These are phyloP conservation scores for Solanum pimpinellifolium DNA, from an alignment of 257 asterid species.

Conservation along the genomic window DNA sequence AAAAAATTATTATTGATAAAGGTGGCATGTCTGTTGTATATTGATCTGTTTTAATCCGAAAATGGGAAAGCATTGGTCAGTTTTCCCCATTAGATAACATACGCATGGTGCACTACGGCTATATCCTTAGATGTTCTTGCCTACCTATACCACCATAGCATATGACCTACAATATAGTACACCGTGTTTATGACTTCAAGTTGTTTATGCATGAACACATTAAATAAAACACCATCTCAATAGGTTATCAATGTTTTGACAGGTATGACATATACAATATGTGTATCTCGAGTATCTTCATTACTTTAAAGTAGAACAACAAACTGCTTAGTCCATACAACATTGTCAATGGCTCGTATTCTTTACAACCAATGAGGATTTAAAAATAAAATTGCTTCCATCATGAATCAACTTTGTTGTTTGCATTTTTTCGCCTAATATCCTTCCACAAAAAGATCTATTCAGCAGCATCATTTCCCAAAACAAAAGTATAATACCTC, in stretches of 20 bases:
- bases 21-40: neutral
- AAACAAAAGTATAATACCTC: constrained; percentile 35
- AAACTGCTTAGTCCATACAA: neutral
- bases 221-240: neutral
- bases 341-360: neutral
- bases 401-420: neutral
- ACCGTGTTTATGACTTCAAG: neutral
- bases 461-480: neutral
- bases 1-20: neutral
- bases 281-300: neutral
- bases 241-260: neutral
- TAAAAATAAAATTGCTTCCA: neutral
- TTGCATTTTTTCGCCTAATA: neutral
- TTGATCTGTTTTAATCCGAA: neutral
- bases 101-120: neutral
- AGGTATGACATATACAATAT: neutral
- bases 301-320: neutral
- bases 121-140: neutral
- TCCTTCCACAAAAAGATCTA: neutral
- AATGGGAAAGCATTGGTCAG: neutral
- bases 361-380: neutral
- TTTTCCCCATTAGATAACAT: neutral
- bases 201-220: neutral
- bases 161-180: neutral
- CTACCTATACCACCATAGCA: neutral